Percentiles rank a stretch among this genome's conserved stretches.
Conservation (phyloP, 2,329 filamentous ascomycete species). For the Diaporthe ilicicola region DNA sequence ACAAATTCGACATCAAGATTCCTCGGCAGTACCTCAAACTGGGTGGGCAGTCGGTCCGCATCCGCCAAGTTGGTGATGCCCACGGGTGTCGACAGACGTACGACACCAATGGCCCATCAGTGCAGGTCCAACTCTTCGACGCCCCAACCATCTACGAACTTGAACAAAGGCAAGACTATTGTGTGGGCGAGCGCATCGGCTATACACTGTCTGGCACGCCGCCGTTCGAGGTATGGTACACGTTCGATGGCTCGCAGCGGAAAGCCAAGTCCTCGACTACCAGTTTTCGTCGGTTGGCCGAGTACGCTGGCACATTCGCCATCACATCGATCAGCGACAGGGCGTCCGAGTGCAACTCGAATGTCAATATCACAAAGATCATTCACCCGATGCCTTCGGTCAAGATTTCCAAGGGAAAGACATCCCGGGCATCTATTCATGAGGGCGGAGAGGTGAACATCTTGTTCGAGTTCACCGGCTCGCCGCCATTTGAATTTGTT, state of each 20-base stretch:
- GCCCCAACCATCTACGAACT: slow-evolving; percentile 90
- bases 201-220: slow-evolving; percentile 91
- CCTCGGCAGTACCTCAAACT: slow-evolving; percentile 85
- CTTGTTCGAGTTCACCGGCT: slow-evolving; percentile 93
- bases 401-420: slow-evolving; percentile 83
- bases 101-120: slow-evolving; percentile 74
- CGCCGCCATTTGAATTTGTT: slow-evolving; percentile 96
- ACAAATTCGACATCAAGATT: slow-evolving; percentile 81
- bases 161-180: slow-evolving; percentile 87
- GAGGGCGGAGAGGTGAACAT: slow-evolving; percentile 96
- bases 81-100: slow-evolving; percentile 85
- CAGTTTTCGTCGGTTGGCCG: slow-evolving; percentile 91
- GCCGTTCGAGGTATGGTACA: slow-evolving; percentile 93
- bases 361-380: slow-evolving; percentile 78
- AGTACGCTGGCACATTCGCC: slow-evolving; percentile 86
- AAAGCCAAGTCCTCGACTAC: slow-evolving; percentile 83
- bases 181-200: slow-evolving; percentile 92
- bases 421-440: slow-evolving; percentile 89
- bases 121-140: slow-evolving; percentile 92
- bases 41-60: slow-evolving; percentile 87
- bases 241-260: slow-evolving; percentile 79
- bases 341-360: slow-evolving; percentile 85
- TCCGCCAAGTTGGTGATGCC: slow-evolving; percentile 88
- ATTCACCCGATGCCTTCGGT: slow-evolving; percentile 95
- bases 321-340: slow-evolving; percentile 89